These are phyloP conservation scores for Aureobasidium mangrovei DNA, from an alignment of 2,329 filamentous ascomycete species.

Conservation along the genomic window DNA sequence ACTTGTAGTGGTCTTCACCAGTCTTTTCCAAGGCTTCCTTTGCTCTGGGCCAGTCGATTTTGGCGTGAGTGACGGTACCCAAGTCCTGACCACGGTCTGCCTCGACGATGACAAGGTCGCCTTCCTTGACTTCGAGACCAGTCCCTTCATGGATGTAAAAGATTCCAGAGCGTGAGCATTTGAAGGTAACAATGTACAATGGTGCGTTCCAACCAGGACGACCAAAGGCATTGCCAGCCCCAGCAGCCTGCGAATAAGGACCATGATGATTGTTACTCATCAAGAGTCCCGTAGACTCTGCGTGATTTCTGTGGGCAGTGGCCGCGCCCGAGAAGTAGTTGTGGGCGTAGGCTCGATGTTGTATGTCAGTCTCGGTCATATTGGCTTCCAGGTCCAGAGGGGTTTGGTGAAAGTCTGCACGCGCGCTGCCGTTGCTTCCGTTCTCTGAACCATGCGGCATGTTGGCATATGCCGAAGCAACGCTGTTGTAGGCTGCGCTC, in stretches of 20 bases:
- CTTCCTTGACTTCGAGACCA: constrained; percentile 78
- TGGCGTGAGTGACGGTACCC: constrained; percentile 81
- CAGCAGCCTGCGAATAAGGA: constrained; percentile 9
- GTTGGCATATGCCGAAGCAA: neutral
- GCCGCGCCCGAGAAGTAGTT: constrained; percentile 18
- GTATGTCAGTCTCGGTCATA: constrained; percentile 14
- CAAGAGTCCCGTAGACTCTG: constrained; percentile 21
- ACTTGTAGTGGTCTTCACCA: constrained; percentile 91
- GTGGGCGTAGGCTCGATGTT: constrained; percentile 15
- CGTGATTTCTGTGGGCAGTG: constrained; percentile 15
- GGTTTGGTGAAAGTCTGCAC: neutral
- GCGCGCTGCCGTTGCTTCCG: neutral
- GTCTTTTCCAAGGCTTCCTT: constrained; percentile 86
- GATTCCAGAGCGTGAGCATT: constrained; percentile 87
- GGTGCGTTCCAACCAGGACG: constrained; percentile 51
- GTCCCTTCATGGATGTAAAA: constrained; percentile 97
- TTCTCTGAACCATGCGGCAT: neutral
- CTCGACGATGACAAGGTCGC: constrained; percentile 94
- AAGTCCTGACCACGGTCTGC: constrained; percentile 93
- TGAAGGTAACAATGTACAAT: constrained; percentile 88
- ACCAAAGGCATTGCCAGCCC: constrained; percentile 20
- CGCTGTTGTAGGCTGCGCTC: neutral
- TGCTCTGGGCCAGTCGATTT: constrained; percentile 78
- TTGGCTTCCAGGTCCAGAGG: neutral
- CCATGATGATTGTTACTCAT: constrained; percentile 15